Base-by-base conservation (phyloP, 345 rosid genomes). In the Draba incana region DNA sequence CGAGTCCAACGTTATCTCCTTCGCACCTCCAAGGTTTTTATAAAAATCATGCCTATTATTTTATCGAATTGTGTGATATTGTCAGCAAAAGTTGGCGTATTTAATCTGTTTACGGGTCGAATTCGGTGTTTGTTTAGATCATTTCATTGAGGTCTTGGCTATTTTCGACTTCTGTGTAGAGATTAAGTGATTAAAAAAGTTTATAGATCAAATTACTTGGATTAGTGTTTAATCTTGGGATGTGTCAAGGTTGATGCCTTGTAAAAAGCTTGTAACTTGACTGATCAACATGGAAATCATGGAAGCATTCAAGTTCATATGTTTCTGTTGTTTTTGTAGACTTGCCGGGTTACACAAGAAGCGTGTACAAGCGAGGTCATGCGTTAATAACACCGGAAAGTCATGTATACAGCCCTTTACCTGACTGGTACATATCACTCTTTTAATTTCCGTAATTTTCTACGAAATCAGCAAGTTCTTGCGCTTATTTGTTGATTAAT, bases 351-450 rank as follows among this genome's bases (percentile, higher is more conserved):
- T 88, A 84, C 80, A 88, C 96, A 52, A 77, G 97, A 72, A 93
- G 98, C 68, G 91, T 88, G 55, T 88, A 86, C 76, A 84, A 78
- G 44, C 76, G 46, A 20, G 92, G 88, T 69, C 98, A 90, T 80
- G 97, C 98, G 50, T 78, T 93, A 37, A 77, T 90, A 72, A 85
- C 97, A 20, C 97, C 92, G 0, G 98, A 93, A 77, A 90, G 97
- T 80, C 98, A 93, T 78, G 97, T 90, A 6, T 86, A 81, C 79
- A 82, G 97, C 79, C 88, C 96, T 75, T 71, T 93, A 78, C 94
- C 86, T 45, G 88, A 86, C 35, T 93, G 98, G 98, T 90, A 82
- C n/a, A 53, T 70, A 13, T 4, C 64, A 68, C 66, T 51, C 23
- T 25, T 20, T 73, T 70, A 70, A 15, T 1, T 68, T 70, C 11